phyloP scores from a whole-genome alignment of 805 yeast species.

The Cyberlindnera lachancei region DNA sequence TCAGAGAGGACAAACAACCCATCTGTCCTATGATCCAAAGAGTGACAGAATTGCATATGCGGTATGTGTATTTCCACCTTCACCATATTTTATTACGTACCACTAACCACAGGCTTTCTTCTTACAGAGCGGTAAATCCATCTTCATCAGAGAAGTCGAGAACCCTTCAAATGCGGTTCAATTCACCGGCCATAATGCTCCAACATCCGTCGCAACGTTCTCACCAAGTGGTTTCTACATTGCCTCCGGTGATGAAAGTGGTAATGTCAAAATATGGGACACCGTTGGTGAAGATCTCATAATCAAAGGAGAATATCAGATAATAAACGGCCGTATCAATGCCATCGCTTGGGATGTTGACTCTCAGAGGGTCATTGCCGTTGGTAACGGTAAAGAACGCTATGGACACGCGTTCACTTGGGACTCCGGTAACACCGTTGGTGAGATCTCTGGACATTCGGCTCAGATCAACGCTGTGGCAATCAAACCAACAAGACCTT shows the following conservation, averaged over 20 bases:
- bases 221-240: conserved; percentile 86
- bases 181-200: conserved; percentile 61
- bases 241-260: conserved; percentile 90
- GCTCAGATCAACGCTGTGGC: conserved; percentile 77
- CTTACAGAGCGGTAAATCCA: conserved; percentile 56
- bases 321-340: conserved; percentile 72
- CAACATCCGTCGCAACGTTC: conserved; percentile 79
- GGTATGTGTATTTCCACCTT: conserved; percentile 11
- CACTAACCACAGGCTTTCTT: too few relatives aligned
- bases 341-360: conserved; percentile 93
- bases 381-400: conserved; percentile 87
- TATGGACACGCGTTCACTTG: conserved; percentile 89
- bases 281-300: conserved; percentile 42
- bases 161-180: conserved; percentile 49
- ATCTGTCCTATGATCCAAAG: conserved; percentile 64
- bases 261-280: conserved; percentile 88
- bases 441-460: conserved; percentile 91
- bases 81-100: too few relatives aligned
- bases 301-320: conserved; percentile 73
- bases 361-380: conserved; percentile 78
- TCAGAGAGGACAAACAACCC: conserved; percentile 58
- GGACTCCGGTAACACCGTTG: conserved; percentile 96
- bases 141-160: conserved; percentile 60
- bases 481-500: conserved; percentile 77
- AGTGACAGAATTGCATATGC: conserved; percentile 74